A percentile compares a stretch with the other conserved stretches of the same genome.
Evolutionary conservation across 2,329 filamentous ascomycete species (phyloP).

Genomic region (Passalora sequoiae): DNA sequence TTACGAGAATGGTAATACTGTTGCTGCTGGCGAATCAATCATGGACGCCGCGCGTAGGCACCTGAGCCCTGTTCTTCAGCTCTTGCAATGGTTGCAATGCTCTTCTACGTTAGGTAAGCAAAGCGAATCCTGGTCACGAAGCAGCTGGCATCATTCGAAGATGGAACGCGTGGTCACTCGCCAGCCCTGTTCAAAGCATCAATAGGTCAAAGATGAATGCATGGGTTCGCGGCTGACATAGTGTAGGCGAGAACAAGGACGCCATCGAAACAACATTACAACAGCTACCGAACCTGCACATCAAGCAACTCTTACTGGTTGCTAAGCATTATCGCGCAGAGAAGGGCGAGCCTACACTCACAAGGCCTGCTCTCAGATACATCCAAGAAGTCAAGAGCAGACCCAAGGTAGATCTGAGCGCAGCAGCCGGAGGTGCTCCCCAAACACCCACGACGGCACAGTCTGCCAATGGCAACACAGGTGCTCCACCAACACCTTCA

Average conservation of each 20-base stretch:
- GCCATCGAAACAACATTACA: conserved; percentile 82
- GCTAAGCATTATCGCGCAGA: conserved; percentile 91
- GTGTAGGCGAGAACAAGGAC: conserved; percentile 85
- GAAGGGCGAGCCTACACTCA: conserved; percentile 87
- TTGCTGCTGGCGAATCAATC: conserved; percentile 77
- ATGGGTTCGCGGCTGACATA: no score
- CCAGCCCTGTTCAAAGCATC: no score
- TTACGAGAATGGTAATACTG: conserved; percentile 87
- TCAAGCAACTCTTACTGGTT: conserved; percentile 84
- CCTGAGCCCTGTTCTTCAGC: conserved; percentile 82
- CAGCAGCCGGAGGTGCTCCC: conserved; percentile 9
- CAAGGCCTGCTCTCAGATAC: conserved; percentile 84
- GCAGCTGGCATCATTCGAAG: no score
- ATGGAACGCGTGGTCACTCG: no score
- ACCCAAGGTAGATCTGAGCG: conserved; percentile 31
- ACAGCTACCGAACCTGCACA: conserved; percentile 77
- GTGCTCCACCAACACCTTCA: conserved; percentile 22
- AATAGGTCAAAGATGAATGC: no score
- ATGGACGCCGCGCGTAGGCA: conserved; percentile 79
- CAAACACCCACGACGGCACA: conserved; percentile 15
- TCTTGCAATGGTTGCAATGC: conserved; percentile 95
- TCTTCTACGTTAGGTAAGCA: conserved; percentile 93
- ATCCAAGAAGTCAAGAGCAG: conserved; percentile 69
- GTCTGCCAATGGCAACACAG: conserved; percentile 18
- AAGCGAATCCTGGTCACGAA: no score